Evolutionary conservation across 305 asterid species (phyloP), one percentile per base, ranked within the genome.

Genomic region (Striga hermonthica): DNA sequence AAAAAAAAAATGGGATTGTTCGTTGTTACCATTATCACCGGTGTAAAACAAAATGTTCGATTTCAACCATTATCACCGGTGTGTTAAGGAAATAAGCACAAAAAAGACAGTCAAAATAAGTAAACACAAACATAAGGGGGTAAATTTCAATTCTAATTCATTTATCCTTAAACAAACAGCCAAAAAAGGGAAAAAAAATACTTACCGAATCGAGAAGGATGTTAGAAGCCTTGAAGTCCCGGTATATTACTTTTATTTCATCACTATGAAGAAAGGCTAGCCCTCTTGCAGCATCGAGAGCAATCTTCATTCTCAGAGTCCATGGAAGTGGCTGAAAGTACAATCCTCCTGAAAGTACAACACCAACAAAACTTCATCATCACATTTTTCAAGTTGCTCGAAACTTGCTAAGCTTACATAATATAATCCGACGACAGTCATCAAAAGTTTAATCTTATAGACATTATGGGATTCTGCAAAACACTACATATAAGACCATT

Each of bases 221-320:
- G 59, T 92, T 92, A 4, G 91, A 80, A 16, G 97, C 83, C 83
- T 92, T 92, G 84, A 92, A 92, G 76, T 92, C 98, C 57, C 97
- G 79, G 56, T 92, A 84, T 49, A 92, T 90, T 5, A 92, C 97
- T 79, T 77, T 67, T 2, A 91, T 75, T 74, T 92, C 94, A 10
- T 95, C 91, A 64, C 76, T 80, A 68, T 93, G 98, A 73, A 92
- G 98, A 82, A 86, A 90, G 14, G 96, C 98, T 59, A 92, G 97
- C 4, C 97, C 98, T 74, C 78, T 84, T 55, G 97, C 98, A 53
- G 98, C 98, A 50, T 84, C 98, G 45, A 87, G 84, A 64, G 96
- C 87, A 49, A 91, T 84, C 77, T 87, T 89, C 87, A 91, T 82
- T 35, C 98, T 78, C 35, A 83, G 63, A 67, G 78, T 81, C 98